Conservation (phyloP, 1,139 yeast species). For the Sugiyamaella neomexicana region DNA sequence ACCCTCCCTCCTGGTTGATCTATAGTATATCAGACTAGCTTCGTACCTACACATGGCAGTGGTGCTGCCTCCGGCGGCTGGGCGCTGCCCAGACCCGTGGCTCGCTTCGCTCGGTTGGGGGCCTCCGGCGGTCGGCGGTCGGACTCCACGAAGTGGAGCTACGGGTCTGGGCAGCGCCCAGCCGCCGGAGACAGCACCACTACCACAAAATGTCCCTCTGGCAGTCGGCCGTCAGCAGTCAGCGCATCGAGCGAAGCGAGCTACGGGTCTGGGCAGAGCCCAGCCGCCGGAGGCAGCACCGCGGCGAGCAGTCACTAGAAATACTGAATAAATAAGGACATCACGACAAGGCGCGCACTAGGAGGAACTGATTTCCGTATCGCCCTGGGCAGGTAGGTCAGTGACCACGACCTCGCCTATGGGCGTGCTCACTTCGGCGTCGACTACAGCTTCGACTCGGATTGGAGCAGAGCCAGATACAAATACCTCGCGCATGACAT, state of each 20-base stretch:
- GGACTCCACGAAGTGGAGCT: neutral
- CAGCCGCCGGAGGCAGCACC: slow-evolving; percentile 9
- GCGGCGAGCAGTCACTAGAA: neutral
- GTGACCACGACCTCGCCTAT: slow-evolving; percentile 39
- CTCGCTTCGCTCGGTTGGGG: neutral
- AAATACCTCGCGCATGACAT: slow-evolving; percentile 35
- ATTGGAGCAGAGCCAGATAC: slow-evolving; percentile 35
- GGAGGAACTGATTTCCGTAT: slow-evolving; percentile 20
- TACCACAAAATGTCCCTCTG: no score
- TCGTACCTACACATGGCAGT: neutral
- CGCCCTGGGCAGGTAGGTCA: slow-evolving; percentile 34
- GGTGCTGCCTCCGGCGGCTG: slow-evolving; percentile 12
- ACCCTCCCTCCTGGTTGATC: slow-evolving; percentile 83
- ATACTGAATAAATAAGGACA: no score
- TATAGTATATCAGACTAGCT: neutral
- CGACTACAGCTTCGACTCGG: slow-evolving; percentile 36
- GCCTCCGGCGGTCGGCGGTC: neutral
- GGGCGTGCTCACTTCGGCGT: slow-evolving; percentile 47
- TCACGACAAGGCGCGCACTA: no score
- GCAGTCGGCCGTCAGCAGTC: no score
- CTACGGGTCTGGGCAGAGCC: slow-evolving; percentile 3
- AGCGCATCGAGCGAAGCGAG: slow-evolving; percentile 1
- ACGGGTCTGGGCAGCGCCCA: slow-evolving; percentile 3
- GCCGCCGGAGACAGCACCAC: neutral
- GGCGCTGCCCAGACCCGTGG: slow-evolving; percentile 15